These are phyloP conservation scores for Curvularia sp. DNA, from an alignment of 2,329 filamentous ascomycete genomes.

Conservation along the genomic window DNA sequence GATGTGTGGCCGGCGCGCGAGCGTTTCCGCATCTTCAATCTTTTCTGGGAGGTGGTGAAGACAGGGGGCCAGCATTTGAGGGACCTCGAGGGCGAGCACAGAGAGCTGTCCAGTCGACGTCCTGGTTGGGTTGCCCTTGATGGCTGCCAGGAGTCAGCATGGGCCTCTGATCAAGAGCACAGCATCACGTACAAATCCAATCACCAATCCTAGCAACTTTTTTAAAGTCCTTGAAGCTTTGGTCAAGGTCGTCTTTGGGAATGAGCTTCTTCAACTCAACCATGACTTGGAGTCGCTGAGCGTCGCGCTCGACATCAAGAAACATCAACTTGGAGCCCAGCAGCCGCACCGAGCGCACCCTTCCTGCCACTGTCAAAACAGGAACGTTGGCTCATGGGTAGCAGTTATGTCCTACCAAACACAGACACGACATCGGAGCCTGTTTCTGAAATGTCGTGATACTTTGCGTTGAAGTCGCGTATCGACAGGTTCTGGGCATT, in stretches of 20 bases:
- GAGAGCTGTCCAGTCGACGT: slow-evolving; percentile 79
- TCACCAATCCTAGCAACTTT: slow-evolving; percentile 80
- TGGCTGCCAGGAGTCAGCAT: slow-evolving; percentile 53
- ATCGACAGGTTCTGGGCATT: slow-evolving; percentile 32
- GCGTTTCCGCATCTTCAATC: slow-evolving; percentile 73
- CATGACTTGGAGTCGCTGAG: slow-evolving; percentile 76
- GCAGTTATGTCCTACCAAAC: slow-evolving; percentile 39
- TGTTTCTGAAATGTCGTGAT: slow-evolving; percentile 37
- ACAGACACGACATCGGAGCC: slow-evolving; percentile 42
- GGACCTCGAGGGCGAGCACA: slow-evolving; percentile 71
- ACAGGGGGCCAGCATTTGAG: slow-evolving; percentile 76
- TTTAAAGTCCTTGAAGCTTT: slow-evolving; percentile 66
- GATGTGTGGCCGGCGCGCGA: slow-evolving; percentile 79
- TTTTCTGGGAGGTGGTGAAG: slow-evolving; percentile 78
- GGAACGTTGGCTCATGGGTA: not conserved
- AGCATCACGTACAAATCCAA: slow-evolving; percentile 71
- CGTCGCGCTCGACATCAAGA: slow-evolving; percentile 78
- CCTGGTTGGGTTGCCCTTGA: slow-evolving; percentile 72
- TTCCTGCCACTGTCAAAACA: slow-evolving; percentile 63
- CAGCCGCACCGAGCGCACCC: slow-evolving; percentile 73
- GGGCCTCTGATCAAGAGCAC: slow-evolving; percentile 5
- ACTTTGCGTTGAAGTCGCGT: slow-evolving; percentile 41
- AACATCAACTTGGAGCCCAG: slow-evolving; percentile 83
- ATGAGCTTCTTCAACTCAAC: slow-evolving; percentile 67
- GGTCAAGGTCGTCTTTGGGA: slow-evolving; percentile 44